These are phyloP conservation scores for Rhodofomes roseus DNA, from an alignment of 1,284 basidiomycete species.

Conservation along the genomic window DNA sequence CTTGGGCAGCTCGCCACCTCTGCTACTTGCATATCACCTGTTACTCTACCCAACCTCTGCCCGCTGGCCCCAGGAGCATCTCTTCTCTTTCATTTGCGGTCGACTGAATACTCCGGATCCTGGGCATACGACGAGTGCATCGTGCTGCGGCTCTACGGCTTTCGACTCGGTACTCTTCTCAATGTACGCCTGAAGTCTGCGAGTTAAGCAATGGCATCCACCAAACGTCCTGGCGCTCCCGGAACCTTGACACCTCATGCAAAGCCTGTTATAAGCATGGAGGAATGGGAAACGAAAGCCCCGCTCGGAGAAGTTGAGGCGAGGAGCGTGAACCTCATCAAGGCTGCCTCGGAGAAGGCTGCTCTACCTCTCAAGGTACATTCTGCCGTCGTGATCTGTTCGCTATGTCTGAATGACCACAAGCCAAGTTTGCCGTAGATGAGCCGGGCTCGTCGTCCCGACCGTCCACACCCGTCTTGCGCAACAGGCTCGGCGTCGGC, in stretches of 20 bases:
- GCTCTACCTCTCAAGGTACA: slow-evolving; percentile 72
- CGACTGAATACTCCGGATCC: too few species aligned
- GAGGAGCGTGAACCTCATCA: slow-evolving; percentile 63
- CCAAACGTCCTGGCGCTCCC: slow-evolving; percentile 14
- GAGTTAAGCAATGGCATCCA: neutral
- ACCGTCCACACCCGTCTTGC: slow-evolving; percentile 39
- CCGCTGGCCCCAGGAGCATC: too few species aligned
- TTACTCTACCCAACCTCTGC: too few species aligned
- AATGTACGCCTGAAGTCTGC: too few species aligned
- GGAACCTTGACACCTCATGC: slow-evolving; percentile 27
- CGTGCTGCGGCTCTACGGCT: too few species aligned
- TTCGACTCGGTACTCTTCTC: too few species aligned
- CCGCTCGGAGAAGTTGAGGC: slow-evolving; percentile 70
- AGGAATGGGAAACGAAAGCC: slow-evolving; percentile 87
- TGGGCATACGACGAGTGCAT: too few species aligned
- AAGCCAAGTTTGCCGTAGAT: slow-evolving; percentile 36
- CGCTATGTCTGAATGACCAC: slow-evolving; percentile 6
- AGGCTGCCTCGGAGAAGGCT: slow-evolving; percentile 56
- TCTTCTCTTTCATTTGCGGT: too few species aligned
- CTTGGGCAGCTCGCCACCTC: too few species aligned
- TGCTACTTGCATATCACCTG: too few species aligned
- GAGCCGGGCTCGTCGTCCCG: slow-evolving; percentile 35
- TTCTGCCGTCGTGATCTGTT: slow-evolving; percentile 8
- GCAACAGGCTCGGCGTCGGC: slow-evolving; percentile 29
- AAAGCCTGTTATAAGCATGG: slow-evolving; percentile 53